Base-by-base conservation (phyloP, 2,329 filamentous ascomycete species). In the Orbilia blumenaviensis region DNA sequence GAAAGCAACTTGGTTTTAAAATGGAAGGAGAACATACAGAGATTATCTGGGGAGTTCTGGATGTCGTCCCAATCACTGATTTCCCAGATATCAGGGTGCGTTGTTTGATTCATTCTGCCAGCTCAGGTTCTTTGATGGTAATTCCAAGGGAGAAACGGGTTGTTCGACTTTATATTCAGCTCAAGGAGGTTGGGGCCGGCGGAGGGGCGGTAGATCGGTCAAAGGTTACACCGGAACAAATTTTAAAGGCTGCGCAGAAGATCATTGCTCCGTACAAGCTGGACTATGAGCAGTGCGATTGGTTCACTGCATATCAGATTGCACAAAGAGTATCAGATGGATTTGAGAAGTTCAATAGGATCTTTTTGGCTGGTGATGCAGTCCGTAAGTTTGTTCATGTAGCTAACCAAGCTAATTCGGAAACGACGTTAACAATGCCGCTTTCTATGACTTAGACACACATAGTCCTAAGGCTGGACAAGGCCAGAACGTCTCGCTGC, bases 401-500 rank as follows among this genome's bases (percentile, higher is more conserved):
- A 1, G 18, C 6, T 4, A 48, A 16, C 18, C 2, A 3, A 27
- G 2, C n/a, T 12, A 42, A 3, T 8, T 9, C 29, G 1, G 9
- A 23, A 18, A 16, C 1, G 9, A 18, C 6, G 10, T 16, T 56
- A 38, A 56, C 21, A n/a, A n/a, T 36, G 2, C 10, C 9, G n/a
- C 23, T 23, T n/a, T 60, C 18, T 64, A n/a, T n/a, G n/a, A n/a
- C n/a, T n/a, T n/a, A 76, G 72, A 87, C 73, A 86, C 85, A 1
- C 85, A 87, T 78, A 84, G 82, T 14, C 89, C 89, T 18, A 91
- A 91, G 80, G 89, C 88, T 0, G 89, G 89, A 1, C 89, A 91
- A 80, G 90, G 90, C 10, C 91, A 92, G 89, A 92, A 92, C 78
- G 87, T 91, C 1, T 87, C 85, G 29, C 90, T 92, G 87, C 89